These are phyloP conservation scores for Colletotrichum agaves DNA, from an alignment of 2,329 filamentous ascomycete species.

Conservation along the genomic window DNA sequence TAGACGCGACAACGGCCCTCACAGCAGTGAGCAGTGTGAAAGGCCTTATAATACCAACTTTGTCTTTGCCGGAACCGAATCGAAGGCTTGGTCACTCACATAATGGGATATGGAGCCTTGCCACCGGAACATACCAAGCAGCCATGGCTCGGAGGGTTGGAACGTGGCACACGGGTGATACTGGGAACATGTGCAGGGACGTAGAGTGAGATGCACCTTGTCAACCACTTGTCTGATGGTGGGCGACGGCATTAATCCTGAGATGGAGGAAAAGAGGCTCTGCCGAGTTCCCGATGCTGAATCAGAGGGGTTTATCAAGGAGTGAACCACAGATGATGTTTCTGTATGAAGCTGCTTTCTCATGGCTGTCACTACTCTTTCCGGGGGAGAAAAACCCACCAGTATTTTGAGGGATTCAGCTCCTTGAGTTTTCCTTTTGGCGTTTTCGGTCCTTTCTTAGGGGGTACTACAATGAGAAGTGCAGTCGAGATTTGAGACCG, in stretches of 20 bases:
- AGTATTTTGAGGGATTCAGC: accelerated
- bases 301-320: not conserved
- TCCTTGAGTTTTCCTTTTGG: not conserved
- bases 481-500: not conserved
- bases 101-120: not conserved
- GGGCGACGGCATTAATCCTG: not conserved
- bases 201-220: constrained; percentile 14
- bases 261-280: not conserved
- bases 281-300: not conserved
- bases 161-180: not conserved
- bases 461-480: not conserved
- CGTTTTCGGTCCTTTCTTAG: not conserved
- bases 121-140: not conserved
- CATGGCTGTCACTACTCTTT: not conserved
- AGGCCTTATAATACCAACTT: not conserved
- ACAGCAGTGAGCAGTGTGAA: constrained; percentile 55
- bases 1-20: constrained; percentile 46
- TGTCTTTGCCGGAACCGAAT: not conserved
- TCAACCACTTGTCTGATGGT: not conserved
- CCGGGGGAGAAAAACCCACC: not conserved
- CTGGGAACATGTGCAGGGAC: constrained; percentile 6
- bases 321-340: not conserved
- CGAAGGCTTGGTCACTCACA: not conserved
- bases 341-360: not conserved
- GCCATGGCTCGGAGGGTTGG: not conserved